These are phyloP conservation scores for Russula olivacea DNA, from an alignment of 768 basidiomycete species.

Conservation along the genomic window DNA sequence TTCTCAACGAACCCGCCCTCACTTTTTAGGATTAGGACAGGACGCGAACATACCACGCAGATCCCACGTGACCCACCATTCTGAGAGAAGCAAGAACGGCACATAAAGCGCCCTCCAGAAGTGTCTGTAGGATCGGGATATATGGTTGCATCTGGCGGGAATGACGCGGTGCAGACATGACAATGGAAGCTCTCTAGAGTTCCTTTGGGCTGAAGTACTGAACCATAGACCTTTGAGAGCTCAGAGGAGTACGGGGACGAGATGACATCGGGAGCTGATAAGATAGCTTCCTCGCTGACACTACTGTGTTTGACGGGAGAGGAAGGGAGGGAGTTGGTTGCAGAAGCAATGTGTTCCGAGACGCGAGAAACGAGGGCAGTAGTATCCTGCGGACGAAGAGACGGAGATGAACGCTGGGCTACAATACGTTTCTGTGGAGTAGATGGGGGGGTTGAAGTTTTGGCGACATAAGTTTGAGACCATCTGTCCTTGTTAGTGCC, in stretches of 20 bases:
- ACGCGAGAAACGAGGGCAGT: slow-evolving; percentile 43
- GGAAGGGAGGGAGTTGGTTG: slow-evolving; percentile 46
- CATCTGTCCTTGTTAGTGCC: slow-evolving; percentile 56
- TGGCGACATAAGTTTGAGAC: slow-evolving; percentile 71
- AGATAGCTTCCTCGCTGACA: slow-evolving; percentile 32
- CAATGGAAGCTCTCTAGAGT: slow-evolving; percentile 66
- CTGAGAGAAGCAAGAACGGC: slow-evolving; percentile 61
- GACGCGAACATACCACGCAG: slow-evolving; percentile 60
- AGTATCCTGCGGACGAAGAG: slow-evolving; percentile 47
- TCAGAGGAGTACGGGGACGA: slow-evolving; percentile 52
- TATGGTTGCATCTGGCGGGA: slow-evolving; percentile 79
- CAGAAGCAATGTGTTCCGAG: slow-evolving; percentile 52
- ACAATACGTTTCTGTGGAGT: slow-evolving; percentile 30
- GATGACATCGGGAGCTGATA: slow-evolving; percentile 49
- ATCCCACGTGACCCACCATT: slow-evolving; percentile 75
- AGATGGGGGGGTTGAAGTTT: slow-evolving; percentile 42
- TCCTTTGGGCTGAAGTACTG: slow-evolving; percentile 73
- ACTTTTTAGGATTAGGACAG: slow-evolving; percentile 66
- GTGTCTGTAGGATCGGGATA: slow-evolving; percentile 60
- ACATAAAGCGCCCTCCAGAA: slow-evolving; percentile 50
- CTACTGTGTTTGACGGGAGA: slow-evolving; percentile 48
- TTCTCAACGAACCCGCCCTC: slow-evolving; percentile 77
- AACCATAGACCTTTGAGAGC: slow-evolving; percentile 77
- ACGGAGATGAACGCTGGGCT: slow-evolving; percentile 21
- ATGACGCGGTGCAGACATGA: slow-evolving; percentile 53